These are phyloP conservation scores for Fusarium lateritium DNA, from an alignment of 2,329 filamentous ascomycete genomes.

Conservation along the genomic window DNA sequence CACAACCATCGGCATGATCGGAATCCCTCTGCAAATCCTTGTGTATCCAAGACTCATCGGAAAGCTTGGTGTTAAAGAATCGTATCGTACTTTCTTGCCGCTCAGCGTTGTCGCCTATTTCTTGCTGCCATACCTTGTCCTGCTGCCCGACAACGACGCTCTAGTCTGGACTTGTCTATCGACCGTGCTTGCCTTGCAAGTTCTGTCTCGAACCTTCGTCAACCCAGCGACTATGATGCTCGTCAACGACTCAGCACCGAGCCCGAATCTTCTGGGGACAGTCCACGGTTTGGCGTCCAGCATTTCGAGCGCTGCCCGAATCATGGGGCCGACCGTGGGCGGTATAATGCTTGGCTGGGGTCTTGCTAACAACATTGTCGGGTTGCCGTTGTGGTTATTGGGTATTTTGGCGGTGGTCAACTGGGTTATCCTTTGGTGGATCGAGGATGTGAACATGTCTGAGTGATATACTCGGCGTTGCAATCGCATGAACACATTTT, in stretches of 20 bases:
- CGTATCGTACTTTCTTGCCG: constrained; percentile 25
- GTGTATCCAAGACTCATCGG: constrained; percentile 36
- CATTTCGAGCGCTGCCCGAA: constrained; percentile 64
- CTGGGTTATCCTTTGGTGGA: constrained; percentile 11
- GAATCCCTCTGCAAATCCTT: constrained; percentile 71
- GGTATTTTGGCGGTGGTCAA: neutral
- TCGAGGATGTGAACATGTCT: constrained; percentile 13
- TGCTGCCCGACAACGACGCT: constrained; percentile 52
- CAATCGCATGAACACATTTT: too few relatives aligned
- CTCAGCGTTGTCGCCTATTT: constrained; percentile 76
- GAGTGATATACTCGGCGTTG: neutral
- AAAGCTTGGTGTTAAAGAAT: constrained; percentile 22
- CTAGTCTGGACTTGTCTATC: constrained; percentile 3
- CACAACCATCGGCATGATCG: constrained; percentile 81
- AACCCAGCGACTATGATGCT: constrained; percentile 71
- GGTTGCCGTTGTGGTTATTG: constrained; percentile 1
- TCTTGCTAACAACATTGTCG: constrained; percentile 52
- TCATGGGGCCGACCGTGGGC: constrained; percentile 65
- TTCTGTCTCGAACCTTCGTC: constrained; percentile 79
- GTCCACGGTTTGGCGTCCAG: constrained; percentile 69
- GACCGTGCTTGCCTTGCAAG: constrained; percentile 76
- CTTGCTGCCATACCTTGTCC: constrained; percentile 75
- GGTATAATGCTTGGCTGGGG: constrained; percentile 66
- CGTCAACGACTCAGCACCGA: constrained; percentile 72
- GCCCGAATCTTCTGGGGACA: constrained; percentile 70